Percentiles rank a stretch among this genome's conserved stretches.
Evolutionary conservation across 2,329 filamentous ascomycete species (phyloP).

Genomic region (Fusarium sp.): DNA sequence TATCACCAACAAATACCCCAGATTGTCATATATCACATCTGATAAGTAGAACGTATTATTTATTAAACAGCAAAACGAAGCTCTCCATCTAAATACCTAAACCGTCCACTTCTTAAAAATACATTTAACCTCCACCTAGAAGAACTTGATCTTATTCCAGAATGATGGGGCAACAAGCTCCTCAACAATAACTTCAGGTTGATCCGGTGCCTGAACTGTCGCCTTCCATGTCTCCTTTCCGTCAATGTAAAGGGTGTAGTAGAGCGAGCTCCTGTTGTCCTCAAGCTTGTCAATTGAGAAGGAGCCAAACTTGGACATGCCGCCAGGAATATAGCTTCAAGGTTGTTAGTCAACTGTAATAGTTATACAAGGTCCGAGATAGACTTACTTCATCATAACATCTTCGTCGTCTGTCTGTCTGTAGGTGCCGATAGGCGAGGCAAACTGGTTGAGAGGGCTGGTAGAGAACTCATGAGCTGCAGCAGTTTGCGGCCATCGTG

Average conservation of each 20-base stretch:
- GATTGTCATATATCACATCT: not conserved
- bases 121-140: constrained; percentile 7
- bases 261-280: constrained; percentile 72
- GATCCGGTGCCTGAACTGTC: constrained; percentile 59
- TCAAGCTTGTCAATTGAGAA: constrained; percentile 76
- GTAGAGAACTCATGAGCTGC: constrained; percentile 91
- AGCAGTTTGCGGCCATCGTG: constrained; percentile 70
- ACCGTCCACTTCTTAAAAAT: not conserved
- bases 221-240: constrained; percentile 82
- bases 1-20: not conserved
- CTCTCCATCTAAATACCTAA: not conserved
- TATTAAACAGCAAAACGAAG: constrained; percentile 13
- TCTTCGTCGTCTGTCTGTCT: constrained; percentile 83
- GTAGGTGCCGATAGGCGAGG: constrained; percentile 86
- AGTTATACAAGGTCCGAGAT: constrained; percentile 45
- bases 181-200: constrained; percentile 37
- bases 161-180: constrained; percentile 53
- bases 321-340: constrained; percentile 78
- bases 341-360: not conserved
- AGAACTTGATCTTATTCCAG: constrained; percentile 57
- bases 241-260: constrained; percentile 85
- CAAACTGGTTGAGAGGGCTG: constrained; percentile 93
- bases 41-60: not conserved
- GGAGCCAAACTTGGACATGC: constrained; percentile 86
- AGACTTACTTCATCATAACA: constrained; percentile 80